Conservation (phyloP, 2,329 filamentous ascomycete genomes). For the Clonostachys chloroleuca region DNA sequence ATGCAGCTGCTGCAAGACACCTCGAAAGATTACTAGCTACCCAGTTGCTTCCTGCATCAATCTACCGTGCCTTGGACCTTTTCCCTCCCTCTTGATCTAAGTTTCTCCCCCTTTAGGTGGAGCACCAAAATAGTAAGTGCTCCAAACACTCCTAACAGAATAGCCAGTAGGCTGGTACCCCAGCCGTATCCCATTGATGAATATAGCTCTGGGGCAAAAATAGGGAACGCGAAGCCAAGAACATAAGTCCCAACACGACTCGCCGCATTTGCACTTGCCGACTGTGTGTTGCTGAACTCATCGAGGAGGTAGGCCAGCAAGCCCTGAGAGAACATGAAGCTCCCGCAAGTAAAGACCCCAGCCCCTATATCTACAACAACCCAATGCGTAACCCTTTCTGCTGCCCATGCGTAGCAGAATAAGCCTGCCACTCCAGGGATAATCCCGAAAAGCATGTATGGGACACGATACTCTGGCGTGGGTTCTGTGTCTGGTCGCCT, state of each 20-base stretch:
- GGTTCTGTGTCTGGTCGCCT: constrained; percentile 1
- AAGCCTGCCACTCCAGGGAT: constrained; percentile 30
- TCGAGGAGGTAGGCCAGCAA: constrained; percentile 53
- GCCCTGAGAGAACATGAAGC: constrained; percentile 46
- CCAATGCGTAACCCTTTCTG: constrained; percentile 46
- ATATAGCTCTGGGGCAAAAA: constrained; percentile 41
- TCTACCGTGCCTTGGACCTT: neutral
- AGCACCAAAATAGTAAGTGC: neutral
- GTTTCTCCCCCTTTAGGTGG: neutral
- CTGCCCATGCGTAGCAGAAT: constrained; percentile 36
- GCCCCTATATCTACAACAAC: constrained; percentile 55
- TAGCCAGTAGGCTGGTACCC: constrained; percentile 32
- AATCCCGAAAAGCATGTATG: constrained; percentile 48
- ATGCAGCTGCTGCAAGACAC: too few species aligned
- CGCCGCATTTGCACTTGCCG: constrained; percentile 38
- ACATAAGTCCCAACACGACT: constrained; percentile 48
- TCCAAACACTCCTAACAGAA: constrained; percentile 21
- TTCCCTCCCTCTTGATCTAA: neutral
- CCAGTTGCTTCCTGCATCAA: neutral
- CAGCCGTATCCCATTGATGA: constrained; percentile 33
- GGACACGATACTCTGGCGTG: constrained; percentile 42
- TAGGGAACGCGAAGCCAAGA: constrained; percentile 49
- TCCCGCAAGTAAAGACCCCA: constrained; percentile 45
- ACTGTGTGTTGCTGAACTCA: constrained; percentile 25
- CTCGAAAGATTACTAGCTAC: neutral